A percentile compares a stretch with the other conserved stretches of the same genome.
These are phyloP conservation scores for Pinus albicaulis DNA, from an alignment of 75 land plant genomes.

Conservation along the genomic window DNA sequence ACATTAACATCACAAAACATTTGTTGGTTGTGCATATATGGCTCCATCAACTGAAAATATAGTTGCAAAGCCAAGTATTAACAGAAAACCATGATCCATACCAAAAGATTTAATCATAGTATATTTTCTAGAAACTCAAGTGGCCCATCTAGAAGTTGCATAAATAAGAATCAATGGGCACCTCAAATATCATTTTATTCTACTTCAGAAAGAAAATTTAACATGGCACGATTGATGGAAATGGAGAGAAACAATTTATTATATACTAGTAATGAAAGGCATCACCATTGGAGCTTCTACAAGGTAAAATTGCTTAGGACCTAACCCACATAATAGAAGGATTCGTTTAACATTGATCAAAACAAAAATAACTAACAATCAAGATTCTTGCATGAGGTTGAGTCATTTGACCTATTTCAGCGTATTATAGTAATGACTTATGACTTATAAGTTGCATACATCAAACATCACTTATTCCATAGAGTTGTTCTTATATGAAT, in stretches of 20 bases:
- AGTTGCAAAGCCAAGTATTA: slow-evolving; percentile 28
- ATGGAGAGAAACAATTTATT: slow-evolving; percentile 32
- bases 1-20: slow-evolving; percentile 42
- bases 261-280: slow-evolving; percentile 39
- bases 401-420: not conserved
- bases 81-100: slow-evolving; percentile 41
- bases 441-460: not conserved
- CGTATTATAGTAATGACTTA: not conserved
- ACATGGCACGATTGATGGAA: not conserved
- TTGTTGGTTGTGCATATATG: slow-evolving; percentile 49
- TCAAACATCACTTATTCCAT: not conserved
- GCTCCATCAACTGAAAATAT: slow-evolving; percentile 69
- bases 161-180: no score
- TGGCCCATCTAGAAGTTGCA: no score
- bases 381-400: not conserved
- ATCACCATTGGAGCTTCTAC: slow-evolving; percentile 48
- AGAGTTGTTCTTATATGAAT: slow-evolving; percentile 31
- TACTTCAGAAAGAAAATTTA: not conserved
- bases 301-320: slow-evolving; percentile 48
- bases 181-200: no score
- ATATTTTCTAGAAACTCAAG: slow-evolving; percentile 17
- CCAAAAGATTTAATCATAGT: slow-evolving; percentile 61
- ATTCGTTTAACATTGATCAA: slow-evolving; percentile 48
- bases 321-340: slow-evolving; percentile 53
- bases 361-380: not conserved